These are phyloP conservation scores for Globisporangium spiculum DNA, from an alignment of 352 stramenopile species.

Conservation along the genomic window DNA sequence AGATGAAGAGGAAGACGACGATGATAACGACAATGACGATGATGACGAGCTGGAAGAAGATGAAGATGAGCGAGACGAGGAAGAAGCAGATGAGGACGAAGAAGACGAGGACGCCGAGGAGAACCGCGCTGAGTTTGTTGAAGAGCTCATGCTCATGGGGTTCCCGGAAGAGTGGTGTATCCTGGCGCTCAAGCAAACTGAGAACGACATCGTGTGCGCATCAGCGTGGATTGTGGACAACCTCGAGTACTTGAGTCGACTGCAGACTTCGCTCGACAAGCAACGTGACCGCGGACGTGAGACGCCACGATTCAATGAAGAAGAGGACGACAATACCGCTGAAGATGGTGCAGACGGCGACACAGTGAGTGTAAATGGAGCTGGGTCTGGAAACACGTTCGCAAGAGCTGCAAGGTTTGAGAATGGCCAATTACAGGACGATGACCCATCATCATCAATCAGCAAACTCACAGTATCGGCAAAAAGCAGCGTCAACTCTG, in stretches of 20 bases:
- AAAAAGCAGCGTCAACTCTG: background rate
- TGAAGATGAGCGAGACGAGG: slow-evolving; percentile 35
- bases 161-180: slow-evolving; percentile 93
- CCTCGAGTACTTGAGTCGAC: slow-evolving; percentile 86
- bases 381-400: background rate
- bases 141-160: slow-evolving; percentile 92
- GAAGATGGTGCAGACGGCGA: slow-evolving; percentile 1
- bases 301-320: slow-evolving; percentile 47
- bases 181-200: slow-evolving; percentile 86
- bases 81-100: slow-evolving; percentile 49
- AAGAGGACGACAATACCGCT: slow-evolving; percentile 51
- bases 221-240: slow-evolving; percentile 94
- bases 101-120: slow-evolving; percentile 49
- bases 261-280: slow-evolving; percentile 77
- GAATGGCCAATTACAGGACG: background rate
- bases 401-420: background rate
- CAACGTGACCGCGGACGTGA: slow-evolving; percentile 41
- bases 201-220: slow-evolving; percentile 88
- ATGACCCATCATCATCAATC: background rate
- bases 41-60: slow-evolving; percentile 14
- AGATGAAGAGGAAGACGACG: slow-evolving; percentile 12
- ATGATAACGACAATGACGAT: slow-evolving; percentile 15
- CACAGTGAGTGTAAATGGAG: background rate
- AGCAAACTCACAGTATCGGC: background rate
- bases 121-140: slow-evolving; percentile 72